Conservation (phyloP, 805 yeast species). For the Schwanniomyces yamadae region DNA sequence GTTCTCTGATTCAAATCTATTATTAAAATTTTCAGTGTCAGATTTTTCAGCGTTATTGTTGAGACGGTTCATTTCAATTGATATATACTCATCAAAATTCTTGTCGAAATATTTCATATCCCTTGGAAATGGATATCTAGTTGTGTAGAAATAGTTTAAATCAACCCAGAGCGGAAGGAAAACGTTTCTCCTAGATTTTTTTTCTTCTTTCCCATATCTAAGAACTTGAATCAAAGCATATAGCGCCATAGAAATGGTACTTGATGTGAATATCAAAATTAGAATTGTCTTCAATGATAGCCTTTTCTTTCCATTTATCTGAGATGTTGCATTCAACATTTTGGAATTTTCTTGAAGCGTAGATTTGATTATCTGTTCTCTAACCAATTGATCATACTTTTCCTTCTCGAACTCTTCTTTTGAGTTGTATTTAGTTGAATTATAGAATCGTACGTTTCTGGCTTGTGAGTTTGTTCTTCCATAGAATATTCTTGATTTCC, state of each 20-base stretch:
- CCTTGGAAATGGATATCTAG: constrained; percentile 25
- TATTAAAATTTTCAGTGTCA: constrained; percentile 12
- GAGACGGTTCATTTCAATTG: constrained; percentile 14
- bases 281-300: constrained; percentile 21
- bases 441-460: too few species aligned
- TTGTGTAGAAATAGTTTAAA: constrained; percentile 23
- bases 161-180: constrained; percentile 27
- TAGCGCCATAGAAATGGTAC: constrained; percentile 22
- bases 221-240: constrained; percentile 20
- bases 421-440: constrained; percentile 2
- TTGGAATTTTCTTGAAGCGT: constrained; percentile 11
- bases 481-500: too few species aligned
- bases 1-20: constrained; percentile 18
- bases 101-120: constrained; percentile 26
- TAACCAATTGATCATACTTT: constrained; percentile 13
- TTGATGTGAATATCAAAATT: constrained; percentile 18
- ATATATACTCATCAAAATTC: constrained; percentile 14
- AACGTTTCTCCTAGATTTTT: constrained; percentile 8
- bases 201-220: constrained; percentile 10
- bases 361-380: constrained; percentile 11
- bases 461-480: too few species aligned
- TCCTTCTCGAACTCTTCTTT: constrained; percentile 12
- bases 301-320: constrained; percentile 5
- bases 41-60: constrained; percentile 4
- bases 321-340: constrained; percentile 4